These are phyloP conservation scores for Zasmidium angulare DNA, from an alignment of 2,329 filamentous ascomycete species.

Conservation along the genomic window DNA sequence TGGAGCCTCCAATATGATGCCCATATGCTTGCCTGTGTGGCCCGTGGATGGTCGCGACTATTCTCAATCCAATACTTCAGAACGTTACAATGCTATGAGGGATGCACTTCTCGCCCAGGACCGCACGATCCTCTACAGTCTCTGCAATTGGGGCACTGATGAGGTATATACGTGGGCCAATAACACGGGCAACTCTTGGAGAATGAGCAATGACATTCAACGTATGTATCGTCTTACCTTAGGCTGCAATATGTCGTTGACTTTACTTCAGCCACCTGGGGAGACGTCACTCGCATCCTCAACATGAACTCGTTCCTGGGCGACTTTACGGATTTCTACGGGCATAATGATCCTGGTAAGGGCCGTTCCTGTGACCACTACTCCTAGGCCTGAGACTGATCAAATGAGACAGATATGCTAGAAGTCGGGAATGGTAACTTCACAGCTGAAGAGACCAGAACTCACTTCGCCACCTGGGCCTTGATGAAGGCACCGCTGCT, in stretches of 20 bases:
- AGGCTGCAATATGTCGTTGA: background rate
- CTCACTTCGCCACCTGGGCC: conserved; percentile 52
- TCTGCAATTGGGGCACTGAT: background rate
- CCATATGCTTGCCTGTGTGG: background rate
- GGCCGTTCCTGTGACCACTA: no score
- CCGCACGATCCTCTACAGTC: background rate
- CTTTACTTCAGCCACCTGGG: background rate
- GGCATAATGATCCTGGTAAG: background rate
- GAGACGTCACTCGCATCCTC: background rate
- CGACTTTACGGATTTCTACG: background rate
- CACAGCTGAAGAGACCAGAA: conserved; percentile 43
- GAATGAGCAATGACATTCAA: background rate
- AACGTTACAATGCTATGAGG: background rate
- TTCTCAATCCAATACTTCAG: background rate
- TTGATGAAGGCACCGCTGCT: conserved; percentile 49
- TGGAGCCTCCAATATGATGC: background rate
- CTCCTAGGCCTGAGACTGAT: background rate
- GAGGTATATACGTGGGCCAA: background rate
- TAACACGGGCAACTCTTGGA: background rate
- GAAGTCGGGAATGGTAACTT: conserved; percentile 47
- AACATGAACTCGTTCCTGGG: background rate
- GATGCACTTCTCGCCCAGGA: background rate
- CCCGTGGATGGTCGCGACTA: background rate
- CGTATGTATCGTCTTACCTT: background rate
- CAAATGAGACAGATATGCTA: conserved; percentile 39